These are phyloP conservation scores for Gentiana dahurica DNA, from an alignment of 257 asterid species.

Conservation along the genomic window DNA sequence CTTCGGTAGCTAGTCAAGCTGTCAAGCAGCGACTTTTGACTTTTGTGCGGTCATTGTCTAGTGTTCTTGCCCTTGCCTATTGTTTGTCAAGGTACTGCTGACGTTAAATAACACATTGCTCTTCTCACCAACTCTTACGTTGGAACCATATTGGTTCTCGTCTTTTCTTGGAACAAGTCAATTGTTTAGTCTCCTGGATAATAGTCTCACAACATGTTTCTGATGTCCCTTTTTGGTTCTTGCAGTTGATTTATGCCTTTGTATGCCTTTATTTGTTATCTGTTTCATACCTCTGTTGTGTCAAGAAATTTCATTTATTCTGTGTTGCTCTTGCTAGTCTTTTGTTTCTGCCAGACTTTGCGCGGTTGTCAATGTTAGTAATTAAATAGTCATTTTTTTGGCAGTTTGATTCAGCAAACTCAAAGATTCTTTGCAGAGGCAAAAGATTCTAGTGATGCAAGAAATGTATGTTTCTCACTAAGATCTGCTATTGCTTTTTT, in stretches of 20 bases:
- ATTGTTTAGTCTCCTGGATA: not conserved
- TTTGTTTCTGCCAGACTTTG: no score
- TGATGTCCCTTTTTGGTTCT: not conserved
- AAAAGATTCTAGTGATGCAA: slow-evolving; percentile 26
- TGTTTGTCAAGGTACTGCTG: slow-evolving; percentile 22
- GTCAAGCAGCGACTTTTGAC: slow-evolving; percentile 23
- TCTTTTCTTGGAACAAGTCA: not conserved
- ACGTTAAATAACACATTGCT: not conserved
- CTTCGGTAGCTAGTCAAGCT: slow-evolving; percentile 20
- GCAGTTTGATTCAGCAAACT: slow-evolving; percentile 30
- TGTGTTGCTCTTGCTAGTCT: no score
- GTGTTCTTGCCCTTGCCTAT: slow-evolving; percentile 23
- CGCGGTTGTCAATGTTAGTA: no score
- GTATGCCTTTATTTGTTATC: not conserved
- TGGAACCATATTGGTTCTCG: not conserved
- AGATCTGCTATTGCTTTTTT: not conserved
- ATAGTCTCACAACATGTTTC: not conserved
- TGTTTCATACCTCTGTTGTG: not conserved
- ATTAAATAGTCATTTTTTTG: slow-evolving; percentile 1
- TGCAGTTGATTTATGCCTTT: not conserved
- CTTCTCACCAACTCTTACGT: not conserved
- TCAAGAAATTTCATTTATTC: not conserved
- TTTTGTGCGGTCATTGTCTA: slow-evolving; percentile 22
- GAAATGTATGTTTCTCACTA: slow-evolving; percentile 18
- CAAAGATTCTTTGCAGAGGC: slow-evolving; percentile 22